Conservation (phyloP, 805 yeast species). For the Metschnikowia reukaufii region DNA sequence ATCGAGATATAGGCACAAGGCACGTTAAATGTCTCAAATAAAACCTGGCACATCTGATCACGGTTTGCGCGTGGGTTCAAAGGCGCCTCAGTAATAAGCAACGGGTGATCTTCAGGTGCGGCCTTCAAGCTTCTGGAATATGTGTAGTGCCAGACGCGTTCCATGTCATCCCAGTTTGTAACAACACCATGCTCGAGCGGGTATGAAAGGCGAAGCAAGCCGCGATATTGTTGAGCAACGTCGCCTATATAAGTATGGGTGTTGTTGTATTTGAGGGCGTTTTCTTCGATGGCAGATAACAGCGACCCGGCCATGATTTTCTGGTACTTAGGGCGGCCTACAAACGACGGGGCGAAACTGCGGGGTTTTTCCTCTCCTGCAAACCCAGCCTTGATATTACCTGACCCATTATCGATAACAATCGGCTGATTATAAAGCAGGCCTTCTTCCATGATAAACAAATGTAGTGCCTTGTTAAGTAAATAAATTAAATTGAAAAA, state of each 20-base stretch:
- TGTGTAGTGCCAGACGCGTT: slow-evolving; percentile 71
- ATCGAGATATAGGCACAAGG: slow-evolving; percentile 74
- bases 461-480: neutral
- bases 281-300: slow-evolving; percentile 20
- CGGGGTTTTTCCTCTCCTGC: slow-evolving; percentile 89
- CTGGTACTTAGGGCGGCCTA: slow-evolving; percentile 83
- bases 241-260: slow-evolving; percentile 70
- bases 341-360: slow-evolving; percentile 57
- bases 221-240: slow-evolving; percentile 72
- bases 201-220: slow-evolving; percentile 66
- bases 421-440: slow-evolving; percentile 45
- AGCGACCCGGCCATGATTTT: slow-evolving; percentile 68
- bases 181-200: slow-evolving; percentile 83
- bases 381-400: slow-evolving; percentile 82
- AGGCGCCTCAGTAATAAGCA: slow-evolving; percentile 87
- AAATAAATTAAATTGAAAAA: neutral
- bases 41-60: slow-evolving; percentile 58
- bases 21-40: slow-evolving; percentile 70
- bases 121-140: slow-evolving; percentile 58
- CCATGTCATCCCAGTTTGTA: slow-evolving; percentile 84
- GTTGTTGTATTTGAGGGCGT: slow-evolving; percentile 18
- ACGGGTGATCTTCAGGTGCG: slow-evolving; percentile 77
- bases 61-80: slow-evolving; percentile 67
- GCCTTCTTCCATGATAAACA: slow-evolving; percentile 19
- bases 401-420: slow-evolving; percentile 67